Conservation (phyloP, 371 early-diverging fungal genomes). For the Rhizopus microsporus region DNA sequence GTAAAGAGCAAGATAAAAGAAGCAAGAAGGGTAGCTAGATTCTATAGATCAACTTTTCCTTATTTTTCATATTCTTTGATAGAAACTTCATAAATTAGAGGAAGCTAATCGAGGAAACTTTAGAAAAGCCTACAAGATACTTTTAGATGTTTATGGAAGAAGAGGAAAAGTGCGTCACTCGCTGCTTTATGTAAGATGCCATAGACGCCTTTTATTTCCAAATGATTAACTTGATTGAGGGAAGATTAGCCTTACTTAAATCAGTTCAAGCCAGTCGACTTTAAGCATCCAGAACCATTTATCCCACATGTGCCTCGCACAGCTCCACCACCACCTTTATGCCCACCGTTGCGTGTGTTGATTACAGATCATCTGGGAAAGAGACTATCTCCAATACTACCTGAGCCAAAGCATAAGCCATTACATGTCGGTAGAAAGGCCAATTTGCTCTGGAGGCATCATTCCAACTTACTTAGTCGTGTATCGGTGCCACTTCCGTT, state of each 20-base stretch:
- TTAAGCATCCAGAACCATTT: conserved; percentile 30
- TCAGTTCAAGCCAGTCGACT: conserved; percentile 19
- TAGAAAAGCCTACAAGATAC: conserved; percentile 31
- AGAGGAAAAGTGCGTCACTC: conserved; percentile 39
- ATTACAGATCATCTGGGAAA: conserved; percentile 21
- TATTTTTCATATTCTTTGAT: background rate
- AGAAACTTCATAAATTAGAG: conserved; percentile 39
- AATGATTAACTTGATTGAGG: background rate
- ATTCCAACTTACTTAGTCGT: conserved; percentile 30
- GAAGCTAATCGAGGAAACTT: conserved; percentile 36
- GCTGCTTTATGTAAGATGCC: conserved; percentile 31
- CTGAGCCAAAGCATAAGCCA: conserved; percentile 42
- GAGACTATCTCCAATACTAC: conserved; percentile 35
- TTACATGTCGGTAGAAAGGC: conserved; percentile 46
- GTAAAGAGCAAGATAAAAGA: conserved; percentile 40
- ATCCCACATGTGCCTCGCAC: conserved; percentile 44
- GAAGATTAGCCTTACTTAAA: conserved; percentile 32
- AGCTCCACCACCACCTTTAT: conserved; percentile 45
- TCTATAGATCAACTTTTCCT: background rate
- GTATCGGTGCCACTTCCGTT: conserved; percentile 37
- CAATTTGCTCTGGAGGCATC: conserved; percentile 45
- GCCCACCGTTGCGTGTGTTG: conserved; percentile 27
- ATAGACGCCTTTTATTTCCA: background rate
- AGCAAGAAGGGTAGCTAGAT: conserved; percentile 33
- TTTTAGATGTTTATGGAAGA: conserved; percentile 45